Evolutionary conservation across 2,329 filamentous ascomycete species (phyloP).

Genomic region (Rutstroemia sp.): DNA sequence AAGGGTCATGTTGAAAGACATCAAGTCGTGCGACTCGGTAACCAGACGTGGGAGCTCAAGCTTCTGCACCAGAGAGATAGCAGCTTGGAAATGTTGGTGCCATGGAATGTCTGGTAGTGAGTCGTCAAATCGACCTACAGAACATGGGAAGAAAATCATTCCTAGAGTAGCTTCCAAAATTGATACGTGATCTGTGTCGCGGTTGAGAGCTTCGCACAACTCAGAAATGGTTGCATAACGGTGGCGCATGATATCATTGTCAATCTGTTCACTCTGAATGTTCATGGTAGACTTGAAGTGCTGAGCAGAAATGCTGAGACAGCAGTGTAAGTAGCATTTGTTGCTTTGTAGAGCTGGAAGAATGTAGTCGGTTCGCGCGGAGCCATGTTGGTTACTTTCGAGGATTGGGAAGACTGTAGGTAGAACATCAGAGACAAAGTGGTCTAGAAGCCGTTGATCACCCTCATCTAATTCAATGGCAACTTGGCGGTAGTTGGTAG

Average conservation of each 20-base stretch:
- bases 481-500: conserved; percentile 57
- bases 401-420: conserved; percentile 88
- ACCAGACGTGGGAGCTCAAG: conserved; percentile 70
- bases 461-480: conserved; percentile 79
- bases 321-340: conserved; percentile 91
- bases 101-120: conserved; percentile 85
- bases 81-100: conserved; percentile 95
- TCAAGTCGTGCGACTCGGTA: conserved; percentile 40
- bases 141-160: conserved; percentile 94
- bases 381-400: conserved; percentile 82
- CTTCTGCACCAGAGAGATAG: conserved; percentile 75
- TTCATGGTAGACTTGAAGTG: conserved; percentile 77
- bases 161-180: conserved; percentile 89
- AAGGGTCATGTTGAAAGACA: conserved; percentile 86
- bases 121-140: conserved; percentile 80
- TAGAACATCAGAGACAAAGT: conserved; percentile 84
- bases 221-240: conserved; percentile 81
- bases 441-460: conserved; percentile 79
- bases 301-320: conserved; percentile 84
- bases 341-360: conserved; percentile 85
- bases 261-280: conserved; percentile 63
- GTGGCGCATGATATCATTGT: conserved; percentile 87
- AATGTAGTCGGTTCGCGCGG: conserved; percentile 72
- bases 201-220: conserved; percentile 73
- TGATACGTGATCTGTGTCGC: conserved; percentile 75